A percentile compares a stretch with the other conserved stretches of the same genome.
Conservation (phyloP, 2,329 filamentous ascomycete species). For the Botryosphaeria dothidea region DNA sequence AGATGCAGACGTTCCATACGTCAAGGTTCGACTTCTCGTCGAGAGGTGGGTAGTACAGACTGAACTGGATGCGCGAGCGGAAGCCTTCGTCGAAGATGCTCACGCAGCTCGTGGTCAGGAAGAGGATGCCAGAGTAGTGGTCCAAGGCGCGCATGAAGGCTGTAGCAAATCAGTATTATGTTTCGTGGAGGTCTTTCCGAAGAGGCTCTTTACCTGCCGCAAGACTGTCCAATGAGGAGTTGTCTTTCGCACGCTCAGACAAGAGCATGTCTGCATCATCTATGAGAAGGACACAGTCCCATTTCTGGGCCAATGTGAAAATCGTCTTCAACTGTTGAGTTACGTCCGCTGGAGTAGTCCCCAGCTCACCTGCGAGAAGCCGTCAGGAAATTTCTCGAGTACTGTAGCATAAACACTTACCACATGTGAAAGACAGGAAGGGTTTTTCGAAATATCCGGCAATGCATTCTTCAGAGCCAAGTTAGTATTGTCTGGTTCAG, state of each 20-base stretch:
- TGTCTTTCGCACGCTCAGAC: slow-evolving; percentile 22
- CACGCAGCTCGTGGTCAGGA: slow-evolving; percentile 37
- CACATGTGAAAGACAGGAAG: neutral
- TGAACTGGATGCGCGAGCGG: slow-evolving; percentile 15
- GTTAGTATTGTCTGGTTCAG: neutral
- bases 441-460: neutral
- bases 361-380: neutral
- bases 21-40: neutral
- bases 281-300: slow-evolving; percentile 53
- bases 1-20: neutral
- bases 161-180: too few relatives aligned
- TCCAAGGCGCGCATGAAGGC: slow-evolving; percentile 19
- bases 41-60: slow-evolving; percentile 18
- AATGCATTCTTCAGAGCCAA: neutral
- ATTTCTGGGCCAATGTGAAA: slow-evolving; percentile 31
- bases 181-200: too few relatives aligned
- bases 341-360: neutral
- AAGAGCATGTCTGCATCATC: slow-evolving; percentile 50
- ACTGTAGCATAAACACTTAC: neutral
- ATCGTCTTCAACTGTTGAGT: neutral
- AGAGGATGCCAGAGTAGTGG: slow-evolving; percentile 29
- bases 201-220: slow-evolving; percentile 12
- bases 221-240: neutral
- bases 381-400: neutral
- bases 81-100: slow-evolving; percentile 28